Conservation (phyloP, 2,329 filamentous ascomycete species). For the Neonectria punicea region DNA sequence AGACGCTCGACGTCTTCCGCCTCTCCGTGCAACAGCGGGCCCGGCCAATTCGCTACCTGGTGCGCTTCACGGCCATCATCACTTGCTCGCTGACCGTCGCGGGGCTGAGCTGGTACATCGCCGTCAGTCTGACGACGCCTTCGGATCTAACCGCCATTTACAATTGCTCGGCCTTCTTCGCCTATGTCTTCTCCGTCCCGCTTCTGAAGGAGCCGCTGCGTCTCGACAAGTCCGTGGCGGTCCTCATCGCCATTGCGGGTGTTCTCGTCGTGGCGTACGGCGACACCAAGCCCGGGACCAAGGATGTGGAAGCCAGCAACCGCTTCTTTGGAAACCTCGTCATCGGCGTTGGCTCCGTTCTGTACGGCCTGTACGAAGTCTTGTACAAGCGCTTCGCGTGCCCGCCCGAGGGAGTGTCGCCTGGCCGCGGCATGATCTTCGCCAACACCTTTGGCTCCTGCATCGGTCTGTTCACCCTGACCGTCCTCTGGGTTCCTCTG, state of each 20-base stretch:
- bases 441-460: constrained; percentile 91
- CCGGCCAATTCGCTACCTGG: constrained; percentile 73
- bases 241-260: constrained; percentile 86
- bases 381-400: constrained; percentile 94
- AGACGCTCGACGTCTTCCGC: constrained; percentile 74
- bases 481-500: constrained; percentile 91
- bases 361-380: constrained; percentile 98
- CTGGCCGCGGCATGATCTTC: constrained; percentile 93
- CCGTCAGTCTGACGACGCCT: constrained; percentile 91
- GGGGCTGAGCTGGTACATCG: constrained; percentile 94
- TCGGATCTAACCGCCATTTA: constrained; percentile 97
- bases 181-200: constrained; percentile 95
- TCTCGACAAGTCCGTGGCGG: constrained; percentile 85
- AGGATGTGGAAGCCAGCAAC: constrained; percentile 66
- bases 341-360: constrained; percentile 88
- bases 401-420: constrained; percentile 86
- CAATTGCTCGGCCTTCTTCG: constrained; percentile 99
- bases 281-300: constrained; percentile 65
- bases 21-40: constrained; percentile 48
- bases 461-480: constrained; percentile 87
- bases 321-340: constrained; percentile 88
- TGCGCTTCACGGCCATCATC: constrained; percentile 81
- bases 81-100: constrained; percentile 89
- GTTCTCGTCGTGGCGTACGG: constrained; percentile 97
- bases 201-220: constrained; percentile 86